These are phyloP conservation scores for Dimargaris verticillata DNA, from an alignment of 192 early-diverging fungal genomes.

Conservation along the genomic window DNA sequence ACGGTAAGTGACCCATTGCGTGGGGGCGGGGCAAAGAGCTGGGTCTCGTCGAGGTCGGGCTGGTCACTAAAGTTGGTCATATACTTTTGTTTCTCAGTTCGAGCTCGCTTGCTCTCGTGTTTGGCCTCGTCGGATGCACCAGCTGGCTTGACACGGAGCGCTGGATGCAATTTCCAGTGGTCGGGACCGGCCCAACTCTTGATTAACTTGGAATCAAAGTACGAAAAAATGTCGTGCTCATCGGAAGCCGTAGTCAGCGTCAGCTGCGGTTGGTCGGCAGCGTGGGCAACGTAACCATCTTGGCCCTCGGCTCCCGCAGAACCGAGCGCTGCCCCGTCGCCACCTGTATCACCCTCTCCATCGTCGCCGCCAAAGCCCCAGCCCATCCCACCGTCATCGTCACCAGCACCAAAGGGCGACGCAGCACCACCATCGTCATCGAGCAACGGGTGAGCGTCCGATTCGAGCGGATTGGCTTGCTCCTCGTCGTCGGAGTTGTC, in stretches of 20 bases:
- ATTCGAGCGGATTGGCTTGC: constrained; percentile 12
- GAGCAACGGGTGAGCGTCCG: constrained; percentile 13
- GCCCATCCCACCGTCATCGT: constrained; percentile 22
- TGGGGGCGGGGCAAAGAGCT: constrained; percentile 50
- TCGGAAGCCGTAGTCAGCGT: constrained; percentile 25
- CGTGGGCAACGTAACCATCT: constrained; percentile 16
- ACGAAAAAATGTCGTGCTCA: constrained; percentile 55
- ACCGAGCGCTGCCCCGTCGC: constrained; percentile 19
- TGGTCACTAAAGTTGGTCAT: constrained; percentile 46
- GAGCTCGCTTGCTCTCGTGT: constrained; percentile 24
- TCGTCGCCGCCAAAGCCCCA: constrained; percentile 27
- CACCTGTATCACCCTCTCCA: constrained; percentile 21
- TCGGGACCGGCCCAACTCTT: constrained; percentile 87
- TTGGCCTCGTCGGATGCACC: constrained; percentile 14
- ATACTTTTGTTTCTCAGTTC: constrained; percentile 28
- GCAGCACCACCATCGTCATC: constrained; percentile 16
- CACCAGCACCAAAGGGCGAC: constrained; percentile 18
- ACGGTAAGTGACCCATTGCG: constrained; percentile 29
- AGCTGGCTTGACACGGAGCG: neutral
- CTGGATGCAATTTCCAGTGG: constrained; percentile 56
- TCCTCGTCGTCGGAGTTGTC: constrained; percentile 23
- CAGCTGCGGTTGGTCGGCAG: constrained; percentile 15
- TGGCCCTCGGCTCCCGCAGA: constrained; percentile 21
- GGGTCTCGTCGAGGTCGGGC: constrained; percentile 35
- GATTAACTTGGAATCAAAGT: constrained; percentile 71